These are phyloP conservation scores for Corymbia maculata DNA, from an alignment of 345 rosid species.

Conservation along the genomic window DNA sequence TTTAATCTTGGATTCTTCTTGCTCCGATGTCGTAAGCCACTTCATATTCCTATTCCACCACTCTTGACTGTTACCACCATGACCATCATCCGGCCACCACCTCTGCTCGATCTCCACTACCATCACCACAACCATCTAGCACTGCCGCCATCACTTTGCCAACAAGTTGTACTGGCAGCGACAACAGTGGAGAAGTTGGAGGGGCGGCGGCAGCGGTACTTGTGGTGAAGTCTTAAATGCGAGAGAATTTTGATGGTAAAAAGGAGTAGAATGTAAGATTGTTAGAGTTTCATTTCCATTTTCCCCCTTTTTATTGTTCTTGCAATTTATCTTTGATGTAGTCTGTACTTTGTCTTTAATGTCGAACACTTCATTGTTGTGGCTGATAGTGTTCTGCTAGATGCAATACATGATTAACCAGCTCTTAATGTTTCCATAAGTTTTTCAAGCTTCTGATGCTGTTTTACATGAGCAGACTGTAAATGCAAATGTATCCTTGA, in stretches of 20 bases:
- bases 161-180: neutral
- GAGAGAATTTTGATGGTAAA: neutral
- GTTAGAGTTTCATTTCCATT: neutral
- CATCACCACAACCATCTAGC: neutral
- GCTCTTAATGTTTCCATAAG: neutral
- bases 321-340: neutral
- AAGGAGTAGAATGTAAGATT: neutral
- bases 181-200: neutral
- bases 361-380: neutral
- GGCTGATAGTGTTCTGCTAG: neutral
- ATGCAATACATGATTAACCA: neutral
- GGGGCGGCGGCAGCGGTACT: neutral
- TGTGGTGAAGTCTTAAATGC: neutral
- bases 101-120: neutral
- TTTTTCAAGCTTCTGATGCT: slow-evolving; percentile 7
- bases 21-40: neutral
- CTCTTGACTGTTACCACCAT: neutral
- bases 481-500: slow-evolving; percentile 91
- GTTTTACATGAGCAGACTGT: slow-evolving; percentile 47
- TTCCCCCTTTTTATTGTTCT: neutral
- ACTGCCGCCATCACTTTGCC: neutral
- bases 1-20: neutral
- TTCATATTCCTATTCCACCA: neutral
- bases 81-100: neutral
- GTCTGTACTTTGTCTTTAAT: neutral